A percentile compares a stretch with the other conserved stretches of the same genome.
These are phyloP conservation scores for Boletus rufocinnamomeus DNA, from an alignment of 768 basidiomycete species.

Conservation along the genomic window DNA sequence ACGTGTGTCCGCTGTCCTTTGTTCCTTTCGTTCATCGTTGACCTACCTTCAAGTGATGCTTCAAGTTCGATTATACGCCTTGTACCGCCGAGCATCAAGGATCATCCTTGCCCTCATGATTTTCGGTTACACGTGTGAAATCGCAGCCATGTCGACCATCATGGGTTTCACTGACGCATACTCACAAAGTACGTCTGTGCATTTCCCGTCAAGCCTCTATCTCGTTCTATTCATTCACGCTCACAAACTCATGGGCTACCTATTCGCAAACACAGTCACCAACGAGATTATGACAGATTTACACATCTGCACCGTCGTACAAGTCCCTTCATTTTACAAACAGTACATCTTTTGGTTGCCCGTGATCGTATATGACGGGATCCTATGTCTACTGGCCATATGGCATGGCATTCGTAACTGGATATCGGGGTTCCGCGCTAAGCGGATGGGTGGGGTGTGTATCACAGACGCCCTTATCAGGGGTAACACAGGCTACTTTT, in stretches of 20 bases:
- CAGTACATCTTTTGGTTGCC: background rate
- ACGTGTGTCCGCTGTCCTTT: background rate
- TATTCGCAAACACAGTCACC: background rate
- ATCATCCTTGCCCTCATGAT: constrained; percentile 10
- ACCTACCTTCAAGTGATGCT: constrained; percentile 12
- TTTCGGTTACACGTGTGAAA: constrained; percentile 6
- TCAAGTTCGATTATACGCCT: constrained; percentile 17
- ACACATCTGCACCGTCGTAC: background rate
- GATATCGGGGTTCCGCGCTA: background rate
- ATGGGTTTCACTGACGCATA: too few species aligned
- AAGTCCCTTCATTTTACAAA: background rate
- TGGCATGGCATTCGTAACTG: background rate
- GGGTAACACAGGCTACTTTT: background rate
- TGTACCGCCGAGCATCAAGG: constrained; percentile 16
- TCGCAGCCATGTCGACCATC: background rate
- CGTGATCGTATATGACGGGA: background rate
- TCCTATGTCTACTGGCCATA: background rate
- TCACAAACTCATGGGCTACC: background rate
- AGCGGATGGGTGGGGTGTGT: background rate
- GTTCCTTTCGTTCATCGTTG: background rate
- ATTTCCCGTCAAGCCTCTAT: too few species aligned
- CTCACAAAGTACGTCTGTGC: too few species aligned
- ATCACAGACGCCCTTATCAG: background rate
- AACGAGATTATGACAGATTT: background rate
- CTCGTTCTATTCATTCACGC: background rate